phyloP scores from a whole-genome alignment of 345 rosid genomes.

The Turritis glabra region DNA sequence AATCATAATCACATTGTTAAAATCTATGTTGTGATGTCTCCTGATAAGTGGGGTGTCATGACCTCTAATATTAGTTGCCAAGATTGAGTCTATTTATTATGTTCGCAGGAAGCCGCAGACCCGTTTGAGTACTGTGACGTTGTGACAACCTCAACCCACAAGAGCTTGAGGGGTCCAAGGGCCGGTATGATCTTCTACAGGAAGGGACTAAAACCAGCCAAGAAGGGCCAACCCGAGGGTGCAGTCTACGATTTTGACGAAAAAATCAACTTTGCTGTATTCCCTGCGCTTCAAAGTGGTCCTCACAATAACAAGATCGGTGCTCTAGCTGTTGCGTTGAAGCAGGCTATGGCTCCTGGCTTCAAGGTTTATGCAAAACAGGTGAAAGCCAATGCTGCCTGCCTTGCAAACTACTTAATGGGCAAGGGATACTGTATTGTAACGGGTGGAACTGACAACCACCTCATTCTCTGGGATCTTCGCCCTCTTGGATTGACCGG shows the following conservation, averaged over 20 bases:
- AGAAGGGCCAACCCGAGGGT: conserved; percentile 90
- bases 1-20: neutral
- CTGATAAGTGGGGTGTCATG: neutral
- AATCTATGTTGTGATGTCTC: neutral
- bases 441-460: conserved; percentile 94
- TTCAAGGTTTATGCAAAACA: conserved; percentile 95
- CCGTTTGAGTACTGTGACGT: conserved; percentile 93
- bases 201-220: conserved; percentile 92
- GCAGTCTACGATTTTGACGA: conserved; percentile 88
- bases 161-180: conserved; percentile 98
- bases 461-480: conserved; percentile 97
- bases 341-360: conserved; percentile 71
- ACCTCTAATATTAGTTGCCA: neutral
- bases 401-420: conserved; percentile 78
- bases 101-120: conserved; percentile 82
- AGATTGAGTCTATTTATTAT: neutral
- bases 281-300: conserved; percentile 98
- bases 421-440: conserved; percentile 75
- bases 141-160: conserved; percentile 97
- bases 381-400: conserved; percentile 93
- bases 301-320: conserved; percentile 99
- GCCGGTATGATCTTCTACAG: conserved; percentile 98
- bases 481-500: conserved; percentile 97
- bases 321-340: conserved; percentile 94
- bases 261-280: conserved; percentile 92